phyloP scores from a whole-genome alignment of 2,329 filamentous ascomycete species.

The Septoria petroselini region DNA sequence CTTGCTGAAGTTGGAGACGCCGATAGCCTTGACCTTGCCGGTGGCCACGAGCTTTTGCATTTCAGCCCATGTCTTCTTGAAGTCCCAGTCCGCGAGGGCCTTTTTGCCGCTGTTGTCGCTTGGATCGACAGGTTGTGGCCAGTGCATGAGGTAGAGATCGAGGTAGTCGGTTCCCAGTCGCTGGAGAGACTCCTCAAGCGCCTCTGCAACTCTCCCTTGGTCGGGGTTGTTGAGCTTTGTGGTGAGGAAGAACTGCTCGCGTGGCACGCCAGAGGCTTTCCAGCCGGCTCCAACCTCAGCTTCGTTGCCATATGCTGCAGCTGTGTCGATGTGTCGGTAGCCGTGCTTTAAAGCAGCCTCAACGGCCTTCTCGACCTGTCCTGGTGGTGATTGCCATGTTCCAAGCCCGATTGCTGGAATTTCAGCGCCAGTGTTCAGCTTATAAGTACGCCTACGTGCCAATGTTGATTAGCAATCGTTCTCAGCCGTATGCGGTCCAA shows the following conservation, averaged over 20 bases:
- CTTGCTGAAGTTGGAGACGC: slow-evolving; percentile 79
- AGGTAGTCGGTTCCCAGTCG: slow-evolving; percentile 63
- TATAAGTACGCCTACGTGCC: slow-evolving; percentile 19
- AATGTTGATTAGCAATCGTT: background rate
- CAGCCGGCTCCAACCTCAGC: slow-evolving; percentile 69
- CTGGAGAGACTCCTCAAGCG: slow-evolving; percentile 58
- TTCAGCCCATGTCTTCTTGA: slow-evolving; percentile 67
- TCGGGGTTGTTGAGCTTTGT: slow-evolving; percentile 81
- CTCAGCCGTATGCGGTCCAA: background rate
- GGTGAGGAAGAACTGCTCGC: slow-evolving; percentile 69
- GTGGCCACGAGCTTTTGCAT: slow-evolving; percentile 54
- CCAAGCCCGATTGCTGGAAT: slow-evolving; percentile 75
- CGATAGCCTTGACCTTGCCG: slow-evolving; percentile 72
- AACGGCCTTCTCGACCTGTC: slow-evolving; percentile 68
- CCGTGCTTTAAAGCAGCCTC: slow-evolving; percentile 60
- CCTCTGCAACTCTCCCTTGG: slow-evolving; percentile 66
- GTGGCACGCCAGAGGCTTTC: slow-evolving; percentile 61
- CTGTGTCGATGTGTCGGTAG: slow-evolving; percentile 64
- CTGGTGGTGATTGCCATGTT: slow-evolving; percentile 72
- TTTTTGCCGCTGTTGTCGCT: slow-evolving; percentile 56
- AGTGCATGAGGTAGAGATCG: slow-evolving; percentile 70
- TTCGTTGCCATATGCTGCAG: slow-evolving; percentile 76
- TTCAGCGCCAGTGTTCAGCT: slow-evolving; percentile 66
- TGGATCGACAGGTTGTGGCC: slow-evolving; percentile 64
- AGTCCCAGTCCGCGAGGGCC: slow-evolving; percentile 74